Evolutionary conservation across 2,329 filamentous ascomycete genomes (phyloP).

Genomic region (Hymenoscyphus repandus): DNA sequence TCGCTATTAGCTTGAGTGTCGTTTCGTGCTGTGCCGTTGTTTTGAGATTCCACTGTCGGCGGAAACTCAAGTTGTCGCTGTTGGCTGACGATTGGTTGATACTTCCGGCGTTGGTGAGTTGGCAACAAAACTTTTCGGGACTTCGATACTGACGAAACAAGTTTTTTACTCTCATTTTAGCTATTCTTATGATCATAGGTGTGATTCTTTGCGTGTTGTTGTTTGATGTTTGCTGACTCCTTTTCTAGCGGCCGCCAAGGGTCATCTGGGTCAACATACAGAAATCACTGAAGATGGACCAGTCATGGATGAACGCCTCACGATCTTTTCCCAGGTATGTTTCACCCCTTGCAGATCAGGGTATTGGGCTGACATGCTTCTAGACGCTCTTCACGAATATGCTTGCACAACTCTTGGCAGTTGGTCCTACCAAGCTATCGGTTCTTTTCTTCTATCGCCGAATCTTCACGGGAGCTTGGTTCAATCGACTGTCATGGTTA

Average conservation of each 20-base stretch:
- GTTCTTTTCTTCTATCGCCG: slow-evolving; percentile 1
- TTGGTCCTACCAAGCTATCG: slow-evolving; percentile 3
- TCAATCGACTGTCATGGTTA: background rate
- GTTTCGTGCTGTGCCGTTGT: background rate
- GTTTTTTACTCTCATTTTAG: background rate
- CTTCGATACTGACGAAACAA: background rate
- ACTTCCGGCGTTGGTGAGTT: background rate
- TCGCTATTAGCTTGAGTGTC: background rate
- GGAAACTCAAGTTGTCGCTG: background rate
- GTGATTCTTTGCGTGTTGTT: no score
- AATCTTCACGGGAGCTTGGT: slow-evolving; percentile 1
- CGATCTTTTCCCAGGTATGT: background rate
- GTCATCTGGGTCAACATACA: slow-evolving; percentile 1
- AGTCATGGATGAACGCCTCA: background rate
- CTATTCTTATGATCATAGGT: slow-evolving; percentile 1
- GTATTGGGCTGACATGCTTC: background rate
- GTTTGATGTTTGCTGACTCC: no score
- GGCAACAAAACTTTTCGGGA: background rate
- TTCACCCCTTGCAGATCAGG: background rate
- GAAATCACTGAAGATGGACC: slow-evolving; percentile 1
- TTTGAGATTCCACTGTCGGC: background rate
- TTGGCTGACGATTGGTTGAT: slow-evolving; percentile 4
- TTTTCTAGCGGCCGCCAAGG: background rate
- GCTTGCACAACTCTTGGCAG: background rate
- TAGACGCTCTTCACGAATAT: slow-evolving; percentile 1